These are phyloP conservation scores for Capronia americana DNA, from an alignment of 2,329 filamentous ascomycete species.

Conservation along the genomic window DNA sequence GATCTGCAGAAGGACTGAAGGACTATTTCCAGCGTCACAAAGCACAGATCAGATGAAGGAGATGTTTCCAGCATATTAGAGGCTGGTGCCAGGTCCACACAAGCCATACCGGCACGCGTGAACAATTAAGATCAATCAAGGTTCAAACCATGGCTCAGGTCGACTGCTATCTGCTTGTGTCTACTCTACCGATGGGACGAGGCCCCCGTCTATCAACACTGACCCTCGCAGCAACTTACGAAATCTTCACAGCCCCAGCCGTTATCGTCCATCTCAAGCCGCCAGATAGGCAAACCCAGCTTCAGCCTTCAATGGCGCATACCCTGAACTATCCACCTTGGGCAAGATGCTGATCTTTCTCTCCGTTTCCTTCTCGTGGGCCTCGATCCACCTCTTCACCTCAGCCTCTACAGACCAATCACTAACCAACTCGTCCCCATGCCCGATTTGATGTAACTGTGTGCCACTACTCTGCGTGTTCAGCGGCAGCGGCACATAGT, in stretches of 20 bases:
- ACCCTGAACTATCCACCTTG: constrained; percentile 48
- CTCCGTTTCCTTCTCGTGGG: constrained; percentile 35
- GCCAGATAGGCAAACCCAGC: constrained; percentile 35
- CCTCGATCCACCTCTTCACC: constrained; percentile 37
- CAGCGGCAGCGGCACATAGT: constrained; percentile 34
- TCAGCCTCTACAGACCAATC: constrained; percentile 39
- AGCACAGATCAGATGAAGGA: constrained; percentile 29
- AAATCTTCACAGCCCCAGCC: background rate
- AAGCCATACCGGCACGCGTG: constrained; percentile 14
- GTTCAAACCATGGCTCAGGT: background rate
- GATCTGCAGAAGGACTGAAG: constrained; percentile 17
- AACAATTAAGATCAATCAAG: constrained; percentile 18
- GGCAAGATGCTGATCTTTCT: constrained; percentile 39
- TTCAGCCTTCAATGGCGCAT: constrained; percentile 36
- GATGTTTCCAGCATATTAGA: constrained; percentile 23
- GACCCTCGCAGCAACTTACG: background rate
- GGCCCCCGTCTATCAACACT: background rate
- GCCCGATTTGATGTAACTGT: constrained; percentile 36
- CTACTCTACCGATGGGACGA: background rate
- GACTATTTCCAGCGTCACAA: constrained; percentile 25
- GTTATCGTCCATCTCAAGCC: constrained; percentile 4
- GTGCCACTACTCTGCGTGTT: constrained; percentile 36
- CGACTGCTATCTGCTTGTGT: constrained; percentile 2
- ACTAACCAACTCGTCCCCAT: constrained; percentile 30
- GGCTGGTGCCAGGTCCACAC: constrained; percentile 2